These are phyloP conservation scores for Penicillium sp. DNA, from an alignment of 2,329 filamentous ascomycete genomes.

Conservation along the genomic window DNA sequence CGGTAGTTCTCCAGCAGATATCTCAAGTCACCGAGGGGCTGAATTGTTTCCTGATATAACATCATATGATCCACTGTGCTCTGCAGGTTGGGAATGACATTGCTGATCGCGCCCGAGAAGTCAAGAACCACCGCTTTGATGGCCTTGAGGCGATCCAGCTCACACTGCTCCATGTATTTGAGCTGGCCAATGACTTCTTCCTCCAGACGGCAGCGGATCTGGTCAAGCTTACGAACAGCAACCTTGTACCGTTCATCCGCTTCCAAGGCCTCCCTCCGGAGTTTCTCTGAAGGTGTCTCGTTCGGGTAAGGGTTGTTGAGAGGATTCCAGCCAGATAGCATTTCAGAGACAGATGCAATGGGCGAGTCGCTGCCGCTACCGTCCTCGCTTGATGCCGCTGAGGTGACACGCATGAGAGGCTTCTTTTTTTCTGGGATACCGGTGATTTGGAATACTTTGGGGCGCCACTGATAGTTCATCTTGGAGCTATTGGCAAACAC, in stretches of 20 bases:
- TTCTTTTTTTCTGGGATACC: slow-evolving; percentile 83
- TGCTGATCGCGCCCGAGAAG: slow-evolving; percentile 93
- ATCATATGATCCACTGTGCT: slow-evolving; percentile 98
- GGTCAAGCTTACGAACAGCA: slow-evolving; percentile 74
- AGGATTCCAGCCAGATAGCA: slow-evolving; percentile 84
- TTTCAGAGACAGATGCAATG: slow-evolving; percentile 75
- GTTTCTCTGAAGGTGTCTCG: slow-evolving; percentile 76
- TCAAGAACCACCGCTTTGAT: slow-evolving; percentile 97
- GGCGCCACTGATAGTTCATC: slow-evolving; percentile 95
- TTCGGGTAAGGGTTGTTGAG: slow-evolving; percentile 85
- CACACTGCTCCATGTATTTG: slow-evolving; percentile 92
- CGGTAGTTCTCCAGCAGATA: slow-evolving; percentile 96
- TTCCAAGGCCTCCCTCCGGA: slow-evolving; percentile 80
- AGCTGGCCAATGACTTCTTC: slow-evolving; percentile 88
- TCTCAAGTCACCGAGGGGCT: slow-evolving; percentile 77
- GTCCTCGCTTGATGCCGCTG: slow-evolving; percentile 53
- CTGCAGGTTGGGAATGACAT: slow-evolving; percentile 91
- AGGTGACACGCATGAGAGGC: slow-evolving; percentile 63
- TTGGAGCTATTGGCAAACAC: slow-evolving; percentile 95
- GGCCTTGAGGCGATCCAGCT: slow-evolving; percentile 88
- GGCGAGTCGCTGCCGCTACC: slow-evolving; percentile 66
- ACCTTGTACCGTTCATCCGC: slow-evolving; percentile 89
- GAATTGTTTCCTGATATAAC: slow-evolving; percentile 97
- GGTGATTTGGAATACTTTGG: slow-evolving; percentile 78
- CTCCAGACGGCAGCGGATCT: slow-evolving; percentile 86